Evolutionary conservation across 1,284 basidiomycete species (phyloP).

Genomic region (Heterobasidion irregulare): DNA sequence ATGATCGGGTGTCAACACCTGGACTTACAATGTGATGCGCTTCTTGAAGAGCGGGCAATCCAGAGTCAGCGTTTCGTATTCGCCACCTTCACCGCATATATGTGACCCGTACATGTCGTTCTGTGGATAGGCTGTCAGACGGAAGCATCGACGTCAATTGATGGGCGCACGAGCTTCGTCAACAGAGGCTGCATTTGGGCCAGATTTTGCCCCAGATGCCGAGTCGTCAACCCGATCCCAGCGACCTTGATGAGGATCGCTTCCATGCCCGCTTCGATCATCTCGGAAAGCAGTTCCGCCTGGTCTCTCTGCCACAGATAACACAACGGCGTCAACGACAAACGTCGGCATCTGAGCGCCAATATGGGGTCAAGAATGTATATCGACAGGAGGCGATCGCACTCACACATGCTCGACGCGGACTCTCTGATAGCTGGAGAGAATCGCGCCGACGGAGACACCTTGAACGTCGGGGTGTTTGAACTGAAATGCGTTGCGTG

Average conservation of each 20-base stretch:
- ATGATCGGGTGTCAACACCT: conserved; percentile 17
- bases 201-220: conserved; percentile 78
- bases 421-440: conserved; percentile 96
- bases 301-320: conserved; percentile 97
- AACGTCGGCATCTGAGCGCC: conserved; percentile 63
- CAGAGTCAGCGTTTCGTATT: conserved; percentile 93
- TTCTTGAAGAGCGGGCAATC: conserved; percentile 87
- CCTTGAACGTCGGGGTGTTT: conserved; percentile 81
- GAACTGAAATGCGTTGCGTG: conserved; percentile 31
- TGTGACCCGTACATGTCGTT: conserved; percentile 85
- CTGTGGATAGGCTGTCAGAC: conserved; percentile 29
- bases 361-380: background rate
- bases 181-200: conserved; percentile 72
- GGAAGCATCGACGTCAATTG: background rate
- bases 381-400: too few species aligned
- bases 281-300: conserved; percentile 74
- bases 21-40: conserved; percentile 70
- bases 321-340: conserved; percentile 74
- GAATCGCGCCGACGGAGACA: conserved; percentile 92
- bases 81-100: conserved; percentile 96
- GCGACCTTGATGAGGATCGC: conserved; percentile 95
- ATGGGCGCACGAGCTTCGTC: conserved; percentile 53
- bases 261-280: conserved; percentile 76
- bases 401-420: conserved; percentile 94
- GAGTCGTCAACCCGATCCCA: conserved; percentile 78